Evolutionary conservation across 2,329 filamentous ascomycete genomes (phyloP), one percentile per base, ranked within the genome.

Genomic region (Penicillium sp.): DNA sequence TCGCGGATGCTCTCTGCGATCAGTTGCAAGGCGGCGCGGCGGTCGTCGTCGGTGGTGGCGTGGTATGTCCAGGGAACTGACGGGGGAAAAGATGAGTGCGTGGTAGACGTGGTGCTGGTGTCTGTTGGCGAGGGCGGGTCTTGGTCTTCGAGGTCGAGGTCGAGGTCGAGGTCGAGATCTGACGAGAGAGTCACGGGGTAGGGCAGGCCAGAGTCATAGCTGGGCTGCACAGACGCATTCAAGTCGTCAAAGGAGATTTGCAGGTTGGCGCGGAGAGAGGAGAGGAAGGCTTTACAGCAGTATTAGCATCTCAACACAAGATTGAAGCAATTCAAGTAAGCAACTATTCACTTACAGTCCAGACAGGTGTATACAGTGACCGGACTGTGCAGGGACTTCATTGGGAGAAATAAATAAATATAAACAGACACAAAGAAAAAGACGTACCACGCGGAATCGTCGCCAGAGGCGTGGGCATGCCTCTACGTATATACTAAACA

Each of bases 1-100:
- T 94, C 87, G 42, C 89, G 88, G 48, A 94, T 83, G 59, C 87
- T 90, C 71, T 92, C 90, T 60, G 89, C 87, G 40, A 94, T 81
- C 21, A 95, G 82, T 60, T 83, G 81, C 51, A 95, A 78, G n/a
- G 87, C 87, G 57, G 84, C 81, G 60, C 84, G 74, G 68, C 86
- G 85, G 69, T 90, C 87, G 51, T 79, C 71, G 52, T 83, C 76
- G 50, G 73, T 66, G 45, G 71, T 69, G 38, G 78, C 70, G 14
- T 75, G 59, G 60, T 63, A 58, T 1, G 53, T 59, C 52, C 52
- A 56, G 45, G 49, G 40, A 11, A 49, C 23, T 5, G 57, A 48
- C 21, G 42, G 66, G 47, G 78, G 77, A 45, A 86, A 74, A 21
- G 81, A 59, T 28, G 49, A 47, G 1, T 47, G 38, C 14, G 52